phyloP scores from a whole-genome alignment of 1,284 basidiomycete species.

The Megacollybia platyphylla region DNA sequence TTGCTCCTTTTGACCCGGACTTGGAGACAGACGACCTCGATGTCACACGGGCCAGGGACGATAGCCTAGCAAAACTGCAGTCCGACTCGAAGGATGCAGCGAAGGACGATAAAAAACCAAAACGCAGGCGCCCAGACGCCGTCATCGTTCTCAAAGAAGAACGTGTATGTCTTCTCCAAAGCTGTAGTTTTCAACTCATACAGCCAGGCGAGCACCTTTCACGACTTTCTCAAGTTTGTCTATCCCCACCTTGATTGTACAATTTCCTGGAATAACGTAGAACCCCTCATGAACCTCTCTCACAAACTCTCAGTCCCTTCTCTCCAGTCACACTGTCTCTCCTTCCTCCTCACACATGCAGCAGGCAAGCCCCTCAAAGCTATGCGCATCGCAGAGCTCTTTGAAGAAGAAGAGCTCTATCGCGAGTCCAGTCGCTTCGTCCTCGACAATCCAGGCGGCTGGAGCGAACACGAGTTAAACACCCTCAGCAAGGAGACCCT shows the following conservation, averaged over 20 bases:
- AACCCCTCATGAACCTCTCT: constrained; percentile 76
- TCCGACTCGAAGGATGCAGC: constrained; percentile 7
- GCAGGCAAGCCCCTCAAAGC: constrained; percentile 86
- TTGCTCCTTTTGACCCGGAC: constrained; percentile 43
- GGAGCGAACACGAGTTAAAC: constrained; percentile 72
- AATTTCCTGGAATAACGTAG: constrained; percentile 89
- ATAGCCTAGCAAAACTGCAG: constrained; percentile 37
- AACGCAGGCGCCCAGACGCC: constrained; percentile 47
- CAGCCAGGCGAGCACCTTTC: constrained; percentile 60
- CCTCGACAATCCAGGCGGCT: constrained; percentile 79
- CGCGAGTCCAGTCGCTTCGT: constrained; percentile 84
- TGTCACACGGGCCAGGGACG: constrained; percentile 22
- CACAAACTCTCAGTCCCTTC: constrained; percentile 77
- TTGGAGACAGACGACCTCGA: constrained; percentile 27
- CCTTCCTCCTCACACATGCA: constrained; percentile 82
- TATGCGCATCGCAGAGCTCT: constrained; percentile 79
- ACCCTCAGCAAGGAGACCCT: constrained; percentile 70
- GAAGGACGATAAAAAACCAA: constrained; percentile 11
- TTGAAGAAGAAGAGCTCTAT: constrained; percentile 80
- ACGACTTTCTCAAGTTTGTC: neutral
- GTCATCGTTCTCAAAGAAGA: constrained; percentile 77
- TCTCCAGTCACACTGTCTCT: constrained; percentile 69
- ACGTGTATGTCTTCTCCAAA: constrained; percentile 70
- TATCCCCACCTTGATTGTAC: constrained; percentile 66
- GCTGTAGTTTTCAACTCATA: constrained; percentile 68